These are phyloP conservation scores for Medicago ruthenica DNA, from an alignment of 306 rosid genomes.

Conservation along the genomic window DNA sequence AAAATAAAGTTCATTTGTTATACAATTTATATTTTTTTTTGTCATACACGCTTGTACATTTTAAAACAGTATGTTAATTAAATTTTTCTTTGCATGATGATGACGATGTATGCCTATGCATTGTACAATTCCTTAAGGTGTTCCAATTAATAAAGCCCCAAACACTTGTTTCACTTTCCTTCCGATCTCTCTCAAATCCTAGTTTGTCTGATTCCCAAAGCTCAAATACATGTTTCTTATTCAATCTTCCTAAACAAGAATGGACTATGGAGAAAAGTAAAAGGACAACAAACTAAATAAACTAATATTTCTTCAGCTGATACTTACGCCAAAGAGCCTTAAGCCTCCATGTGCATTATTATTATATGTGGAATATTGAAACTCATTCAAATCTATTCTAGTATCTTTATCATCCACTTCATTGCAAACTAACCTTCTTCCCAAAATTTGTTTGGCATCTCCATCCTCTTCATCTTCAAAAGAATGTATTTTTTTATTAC, in stretches of 20 bases:
- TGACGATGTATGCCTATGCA: background rate
- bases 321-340: constrained; percentile 55
- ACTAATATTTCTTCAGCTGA: constrained; percentile 19
- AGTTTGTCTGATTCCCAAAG: constrained; percentile 10
- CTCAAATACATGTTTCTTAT: constrained; percentile 7
- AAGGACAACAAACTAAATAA: background rate
- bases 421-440: background rate
- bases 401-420: background rate
- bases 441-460: constrained; percentile 23
- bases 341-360: constrained; percentile 35
- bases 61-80: no score
- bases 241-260: background rate
- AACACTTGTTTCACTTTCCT: background rate
- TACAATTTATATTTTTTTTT: no score
- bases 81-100: background rate
- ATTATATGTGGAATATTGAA: background rate
- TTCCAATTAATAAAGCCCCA: background rate
- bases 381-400: background rate
- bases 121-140: background rate
- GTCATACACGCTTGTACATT: no score
- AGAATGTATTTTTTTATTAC: background rate
- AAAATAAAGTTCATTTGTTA: no score
- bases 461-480: constrained; percentile 17
- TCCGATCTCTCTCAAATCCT: background rate
- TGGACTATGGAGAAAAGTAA: background rate